These are phyloP conservation scores for Cutaneotrichosporon dermatis DNA, from an alignment of 1,284 basidiomycete species.

Conservation along the genomic window DNA sequence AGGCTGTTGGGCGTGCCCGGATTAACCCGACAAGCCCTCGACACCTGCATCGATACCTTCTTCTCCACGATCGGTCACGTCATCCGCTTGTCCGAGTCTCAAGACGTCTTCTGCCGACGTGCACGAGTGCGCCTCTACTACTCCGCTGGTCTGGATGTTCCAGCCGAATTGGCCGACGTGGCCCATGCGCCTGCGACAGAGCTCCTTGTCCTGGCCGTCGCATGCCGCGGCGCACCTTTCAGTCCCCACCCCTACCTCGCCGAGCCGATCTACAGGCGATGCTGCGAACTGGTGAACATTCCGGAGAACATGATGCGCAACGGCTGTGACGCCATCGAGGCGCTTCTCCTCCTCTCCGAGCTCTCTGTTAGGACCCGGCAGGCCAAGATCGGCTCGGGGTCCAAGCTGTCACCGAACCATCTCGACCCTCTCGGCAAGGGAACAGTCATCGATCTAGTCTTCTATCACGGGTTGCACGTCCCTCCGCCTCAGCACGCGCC, in stretches of 20 bases:
- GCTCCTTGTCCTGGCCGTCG: constrained; percentile 10
- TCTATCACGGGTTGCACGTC: constrained; percentile 10
- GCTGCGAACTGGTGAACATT: not conserved
- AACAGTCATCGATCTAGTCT: constrained; percentile 6
- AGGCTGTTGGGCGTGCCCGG: constrained; percentile 10
- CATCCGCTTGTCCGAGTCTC: constrained; percentile 1
- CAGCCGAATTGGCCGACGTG: constrained; percentile 7
- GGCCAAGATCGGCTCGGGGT: not conserved
- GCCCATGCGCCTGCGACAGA: constrained; percentile 4
- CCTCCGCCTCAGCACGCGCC: not conserved
- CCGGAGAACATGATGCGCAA: not conserved
- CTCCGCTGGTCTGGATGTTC: constrained; percentile 5
- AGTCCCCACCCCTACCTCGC: not conserved
- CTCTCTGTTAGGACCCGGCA: constrained; percentile 2
- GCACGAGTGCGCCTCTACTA: constrained; percentile 8
- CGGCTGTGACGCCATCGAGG: constrained; percentile 8
- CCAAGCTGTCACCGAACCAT: not conserved
- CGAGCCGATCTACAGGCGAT: constrained; percentile 2
- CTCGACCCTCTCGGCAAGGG: constrained; percentile 16
- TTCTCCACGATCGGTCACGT: constrained; percentile 10
- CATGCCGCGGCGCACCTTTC: constrained; percentile 11
- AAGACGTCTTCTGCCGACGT: constrained; percentile 1
- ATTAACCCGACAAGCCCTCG: constrained; percentile 7
- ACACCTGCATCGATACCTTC: constrained; percentile 9
- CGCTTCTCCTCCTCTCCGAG: constrained; percentile 9